Evolutionary conservation across 441 rosid species (phyloP).

Genomic region (Daphne laureola): DNA sequence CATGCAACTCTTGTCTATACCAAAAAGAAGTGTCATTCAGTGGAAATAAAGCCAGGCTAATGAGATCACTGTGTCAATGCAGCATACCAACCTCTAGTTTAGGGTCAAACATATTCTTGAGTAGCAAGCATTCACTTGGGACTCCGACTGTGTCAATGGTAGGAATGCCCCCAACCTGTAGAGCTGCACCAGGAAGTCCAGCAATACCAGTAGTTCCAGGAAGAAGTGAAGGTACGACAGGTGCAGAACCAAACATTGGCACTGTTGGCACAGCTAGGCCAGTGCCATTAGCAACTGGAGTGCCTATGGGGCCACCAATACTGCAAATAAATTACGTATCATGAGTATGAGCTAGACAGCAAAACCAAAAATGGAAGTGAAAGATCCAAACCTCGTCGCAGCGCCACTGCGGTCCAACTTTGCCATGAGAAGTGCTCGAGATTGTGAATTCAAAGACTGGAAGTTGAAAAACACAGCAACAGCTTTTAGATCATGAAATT

Average conservation of each 20-base stretch:
- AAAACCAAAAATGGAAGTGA: conserved; percentile 1
- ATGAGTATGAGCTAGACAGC: conserved; percentile 10
- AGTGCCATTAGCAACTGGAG: conserved; percentile 30
- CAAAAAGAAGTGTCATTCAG: background rate
- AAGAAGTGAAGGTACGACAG: conserved; percentile 36
- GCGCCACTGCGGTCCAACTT: conserved; percentile 89
- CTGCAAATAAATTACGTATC: conserved; percentile 22
- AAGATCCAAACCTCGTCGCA: conserved; percentile 50
- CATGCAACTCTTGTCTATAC: background rate
- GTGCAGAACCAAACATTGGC: conserved; percentile 35
- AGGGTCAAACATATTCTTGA: conserved; percentile 99
- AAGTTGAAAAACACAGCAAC: conserved; percentile 15
- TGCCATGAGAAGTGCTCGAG: conserved; percentile 85
- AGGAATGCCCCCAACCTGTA: conserved; percentile 45
- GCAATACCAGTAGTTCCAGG: conserved; percentile 49
- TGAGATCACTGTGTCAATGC: background rate
- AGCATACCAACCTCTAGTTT: conserved; percentile 49
- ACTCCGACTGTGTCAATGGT: conserved; percentile 49
- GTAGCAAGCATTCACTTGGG: conserved; percentile 79
- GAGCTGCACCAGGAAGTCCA: conserved; percentile 42
- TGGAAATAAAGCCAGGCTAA: background rate
- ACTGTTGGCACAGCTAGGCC: conserved; percentile 37
- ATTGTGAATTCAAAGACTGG: conserved; percentile 85
- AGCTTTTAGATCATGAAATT: conserved; percentile 3
- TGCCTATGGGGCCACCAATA: conserved; percentile 27